Evolutionary conservation across 2,329 filamentous ascomycete species (phyloP).

Genomic region (Stagonosporopsis vannaccii): DNA sequence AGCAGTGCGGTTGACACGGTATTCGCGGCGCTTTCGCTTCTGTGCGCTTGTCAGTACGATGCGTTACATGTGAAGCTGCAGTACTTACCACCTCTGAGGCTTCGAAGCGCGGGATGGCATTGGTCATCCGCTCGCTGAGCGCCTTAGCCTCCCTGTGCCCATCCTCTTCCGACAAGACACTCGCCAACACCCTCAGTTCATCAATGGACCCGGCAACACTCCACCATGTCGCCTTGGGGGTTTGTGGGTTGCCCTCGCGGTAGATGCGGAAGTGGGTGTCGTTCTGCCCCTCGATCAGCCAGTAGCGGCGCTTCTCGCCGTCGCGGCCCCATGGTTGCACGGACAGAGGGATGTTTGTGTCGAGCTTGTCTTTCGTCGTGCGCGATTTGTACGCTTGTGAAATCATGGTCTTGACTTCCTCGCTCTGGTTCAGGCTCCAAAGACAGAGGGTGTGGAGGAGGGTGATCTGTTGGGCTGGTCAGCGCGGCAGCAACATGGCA

Average conservation of each 20-base stretch:
- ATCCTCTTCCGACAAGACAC: conserved; percentile 78
- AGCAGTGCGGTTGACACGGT: conserved; percentile 83
- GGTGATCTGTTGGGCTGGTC: conserved; percentile 67
- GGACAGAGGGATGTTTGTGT: conserved; percentile 83
- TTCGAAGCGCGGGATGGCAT: conserved; percentile 88
- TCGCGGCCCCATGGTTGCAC: conserved; percentile 92
- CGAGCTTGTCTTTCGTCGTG: conserved; percentile 87
- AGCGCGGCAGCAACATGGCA: conserved; percentile 21
- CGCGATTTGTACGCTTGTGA: conserved; percentile 67
- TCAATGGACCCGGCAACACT: conserved; percentile 91
- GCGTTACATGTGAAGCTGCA: neutral
- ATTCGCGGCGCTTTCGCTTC: conserved; percentile 94
- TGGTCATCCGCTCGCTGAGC: conserved; percentile 77
- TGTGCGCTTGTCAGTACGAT: conserved; percentile 49
- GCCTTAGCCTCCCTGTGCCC: conserved; percentile 81
- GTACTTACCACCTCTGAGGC: conserved; percentile 80
- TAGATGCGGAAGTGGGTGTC: conserved; percentile 95
- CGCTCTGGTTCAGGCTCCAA: conserved; percentile 90
- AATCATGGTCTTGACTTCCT: conserved; percentile 79
- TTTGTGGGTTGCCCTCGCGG: conserved; percentile 83
- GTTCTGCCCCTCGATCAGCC: conserved; percentile 89
- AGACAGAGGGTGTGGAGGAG: conserved; percentile 83
- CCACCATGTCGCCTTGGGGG: conserved; percentile 84
- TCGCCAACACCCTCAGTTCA: conserved; percentile 76
- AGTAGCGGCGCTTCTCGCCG: conserved; percentile 91